Conservation (phyloP, 2,329 filamentous ascomycete genomes). For the Alternaria brassicae region DNA sequence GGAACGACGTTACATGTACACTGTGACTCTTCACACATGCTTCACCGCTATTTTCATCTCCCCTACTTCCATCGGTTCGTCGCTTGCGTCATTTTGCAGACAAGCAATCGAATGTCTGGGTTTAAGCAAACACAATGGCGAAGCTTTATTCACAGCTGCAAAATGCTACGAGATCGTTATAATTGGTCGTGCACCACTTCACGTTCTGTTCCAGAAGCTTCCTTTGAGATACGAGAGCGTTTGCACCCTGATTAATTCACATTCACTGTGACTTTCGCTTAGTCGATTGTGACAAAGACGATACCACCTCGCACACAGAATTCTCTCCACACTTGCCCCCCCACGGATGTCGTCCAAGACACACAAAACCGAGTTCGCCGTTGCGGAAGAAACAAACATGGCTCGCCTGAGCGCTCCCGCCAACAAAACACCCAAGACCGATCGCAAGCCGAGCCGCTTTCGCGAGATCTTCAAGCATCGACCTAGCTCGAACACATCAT, state of each 20-base stretch:
- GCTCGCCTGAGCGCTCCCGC: conserved; percentile 19
- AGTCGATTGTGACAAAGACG: neutral
- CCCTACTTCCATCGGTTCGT: neutral
- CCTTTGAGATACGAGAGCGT: neutral
- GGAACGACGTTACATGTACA: accelerated
- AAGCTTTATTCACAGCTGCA: neutral
- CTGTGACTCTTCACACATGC: neutral
- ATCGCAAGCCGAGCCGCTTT: conserved; percentile 16
- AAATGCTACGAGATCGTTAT: accelerated
- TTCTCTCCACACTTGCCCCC: neutral
- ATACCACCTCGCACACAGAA: neutral
- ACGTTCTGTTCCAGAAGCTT: no score
- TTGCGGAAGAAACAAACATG: conserved; percentile 1
- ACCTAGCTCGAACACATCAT: neutral
- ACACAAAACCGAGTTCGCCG: neutral
- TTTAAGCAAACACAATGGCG: neutral
- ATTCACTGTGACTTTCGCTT: conserved; percentile 2
- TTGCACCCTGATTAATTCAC: neutral
- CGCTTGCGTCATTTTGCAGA: neutral
- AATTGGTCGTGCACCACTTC: neutral
- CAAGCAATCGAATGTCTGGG: neutral
- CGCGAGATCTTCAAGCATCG: conserved; percentile 17
- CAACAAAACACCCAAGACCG: conserved; percentile 5
- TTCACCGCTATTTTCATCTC: neutral
- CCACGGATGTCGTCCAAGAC: neutral